These are phyloP conservation scores for Fusarium citri DNA, from an alignment of 2,329 filamentous ascomycete genomes.

Conservation along the genomic window DNA sequence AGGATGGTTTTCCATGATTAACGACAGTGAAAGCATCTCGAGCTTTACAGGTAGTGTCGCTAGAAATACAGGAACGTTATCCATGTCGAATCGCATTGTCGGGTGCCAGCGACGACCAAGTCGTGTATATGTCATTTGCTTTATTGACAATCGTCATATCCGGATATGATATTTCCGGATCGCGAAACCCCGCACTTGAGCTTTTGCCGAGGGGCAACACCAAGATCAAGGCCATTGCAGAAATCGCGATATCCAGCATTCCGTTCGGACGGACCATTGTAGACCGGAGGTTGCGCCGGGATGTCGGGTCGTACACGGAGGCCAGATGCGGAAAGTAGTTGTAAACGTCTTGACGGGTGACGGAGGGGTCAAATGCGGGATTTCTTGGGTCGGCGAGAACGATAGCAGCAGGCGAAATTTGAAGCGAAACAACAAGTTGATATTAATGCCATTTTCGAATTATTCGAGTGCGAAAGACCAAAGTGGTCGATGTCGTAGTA, in stretches of 20 bases:
- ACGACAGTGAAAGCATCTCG: not conserved
- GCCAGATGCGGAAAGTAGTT: slow-evolving; percentile 12
- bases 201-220: slow-evolving; percentile 22
- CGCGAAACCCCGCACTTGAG: slow-evolving; percentile 33
- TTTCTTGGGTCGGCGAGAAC: slow-evolving; percentile 23
- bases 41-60: not conserved
- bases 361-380: slow-evolving; percentile 33
- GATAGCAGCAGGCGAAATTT: not conserved
- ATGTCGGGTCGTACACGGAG: slow-evolving; percentile 44
- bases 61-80: not conserved
- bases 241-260: slow-evolving; percentile 1
- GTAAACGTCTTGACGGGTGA: slow-evolving; percentile 1
- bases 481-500: slow-evolving; percentile 24
- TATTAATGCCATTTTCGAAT: slow-evolving; percentile 4
- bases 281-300: slow-evolving; percentile 16
- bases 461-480: slow-evolving; percentile 10
- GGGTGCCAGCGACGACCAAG: not conserved
- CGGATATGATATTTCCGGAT: slow-evolving; percentile 8
- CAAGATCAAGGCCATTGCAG: not conserved
- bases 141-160: slow-evolving; percentile 3
- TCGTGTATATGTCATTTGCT: not conserved
- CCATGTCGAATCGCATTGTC: not conserved
- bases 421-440: slow-evolving; percentile 5
- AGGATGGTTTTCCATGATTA: not conserved
- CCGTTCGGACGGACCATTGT: slow-evolving; percentile 11